Evolutionary conservation across 1,284 basidiomycete species (phyloP).

Genomic region (Ceratobasidium sp.): DNA sequence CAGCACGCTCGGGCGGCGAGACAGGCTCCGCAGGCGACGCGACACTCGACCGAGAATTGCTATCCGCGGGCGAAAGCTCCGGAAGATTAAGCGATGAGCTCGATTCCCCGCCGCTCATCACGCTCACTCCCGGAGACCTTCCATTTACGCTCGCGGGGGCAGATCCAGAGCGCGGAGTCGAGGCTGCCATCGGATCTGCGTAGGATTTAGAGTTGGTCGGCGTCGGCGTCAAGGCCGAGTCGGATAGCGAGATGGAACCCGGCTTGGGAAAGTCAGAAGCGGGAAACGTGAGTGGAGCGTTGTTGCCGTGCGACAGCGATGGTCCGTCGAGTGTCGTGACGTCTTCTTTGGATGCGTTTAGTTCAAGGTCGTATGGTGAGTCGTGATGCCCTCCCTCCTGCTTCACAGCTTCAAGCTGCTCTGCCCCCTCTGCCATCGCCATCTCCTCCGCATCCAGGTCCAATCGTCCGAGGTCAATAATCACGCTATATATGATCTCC

Average conservation of each 20-base stretch:
- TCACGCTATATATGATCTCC: conserved; percentile 82
- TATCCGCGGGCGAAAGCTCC: conserved; percentile 27
- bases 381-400: conserved; percentile 2
- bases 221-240: conserved; percentile 18
- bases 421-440: conserved; percentile 6
- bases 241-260: too few species aligned
- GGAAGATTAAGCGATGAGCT: conserved; percentile 29
- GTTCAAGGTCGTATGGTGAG: background rate
- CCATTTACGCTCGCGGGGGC: background rate
- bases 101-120: background rate
- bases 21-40: conserved; percentile 29
- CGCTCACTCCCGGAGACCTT: background rate
- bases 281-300: background rate
- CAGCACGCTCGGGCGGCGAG: conserved; percentile 23
- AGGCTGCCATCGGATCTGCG: background rate
- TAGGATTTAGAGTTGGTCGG: conserved; percentile 7
- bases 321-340: background rate
- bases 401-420: background rate
- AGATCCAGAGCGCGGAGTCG: conserved; percentile 12
- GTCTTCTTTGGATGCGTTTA: conserved; percentile 2
- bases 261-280: conserved; percentile 2
- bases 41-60: conserved; percentile 24
- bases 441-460: conserved; percentile 58
- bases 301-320: too few species aligned
- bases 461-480: conserved; percentile 85